Evolutionary conservation across 2,329 filamentous ascomycete genomes (phyloP).

Genomic region (Penicillium freii): DNA sequence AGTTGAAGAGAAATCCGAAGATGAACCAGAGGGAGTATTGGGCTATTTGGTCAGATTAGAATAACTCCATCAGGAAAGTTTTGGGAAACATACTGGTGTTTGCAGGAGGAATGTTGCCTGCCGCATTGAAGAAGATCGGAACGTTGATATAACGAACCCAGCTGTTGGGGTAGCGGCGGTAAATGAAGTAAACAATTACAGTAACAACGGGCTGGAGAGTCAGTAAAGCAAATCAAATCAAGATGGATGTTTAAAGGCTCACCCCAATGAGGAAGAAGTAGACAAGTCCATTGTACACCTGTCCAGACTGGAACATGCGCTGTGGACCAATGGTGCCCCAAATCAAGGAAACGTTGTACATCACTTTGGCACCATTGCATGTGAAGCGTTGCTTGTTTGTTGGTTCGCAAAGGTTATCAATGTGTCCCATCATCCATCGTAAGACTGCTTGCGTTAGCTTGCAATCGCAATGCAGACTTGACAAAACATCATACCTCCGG

Average conservation of each 20-base stretch:
- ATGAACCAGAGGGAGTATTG: conserved; percentile 37
- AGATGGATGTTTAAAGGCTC: neutral
- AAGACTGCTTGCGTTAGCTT: conserved; percentile 19
- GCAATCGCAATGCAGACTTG: neutral
- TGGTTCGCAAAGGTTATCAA: conserved; percentile 28
- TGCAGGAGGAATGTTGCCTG: conserved; percentile 35
- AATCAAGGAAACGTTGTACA: conserved; percentile 35
- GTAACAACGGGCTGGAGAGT: conserved; percentile 29
- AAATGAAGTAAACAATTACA: conserved; percentile 28
- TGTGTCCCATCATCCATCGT: conserved; percentile 35
- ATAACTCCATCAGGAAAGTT: neutral
- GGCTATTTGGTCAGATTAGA: conserved; percentile 7
- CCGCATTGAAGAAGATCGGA: conserved; percentile 36
- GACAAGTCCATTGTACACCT: conserved; percentile 31
- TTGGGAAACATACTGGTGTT: conserved; percentile 33
- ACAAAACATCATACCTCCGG: conserved; percentile 25
- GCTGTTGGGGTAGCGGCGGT: conserved; percentile 31
- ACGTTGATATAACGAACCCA: conserved; percentile 36
- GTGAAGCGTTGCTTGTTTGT: conserved; percentile 35
- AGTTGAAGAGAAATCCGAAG: conserved; percentile 34
- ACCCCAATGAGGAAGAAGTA: conserved; percentile 37
- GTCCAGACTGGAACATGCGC: conserved; percentile 33
- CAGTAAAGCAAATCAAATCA: neutral
- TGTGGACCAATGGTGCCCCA: conserved; percentile 37
- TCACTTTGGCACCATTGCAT: conserved; percentile 34